A percentile compares a stretch with the other conserved stretches of the same genome.
phyloP scores from a whole-genome alignment of 2,329 filamentous ascomycete species.

The Dendryphion nanum region DNA sequence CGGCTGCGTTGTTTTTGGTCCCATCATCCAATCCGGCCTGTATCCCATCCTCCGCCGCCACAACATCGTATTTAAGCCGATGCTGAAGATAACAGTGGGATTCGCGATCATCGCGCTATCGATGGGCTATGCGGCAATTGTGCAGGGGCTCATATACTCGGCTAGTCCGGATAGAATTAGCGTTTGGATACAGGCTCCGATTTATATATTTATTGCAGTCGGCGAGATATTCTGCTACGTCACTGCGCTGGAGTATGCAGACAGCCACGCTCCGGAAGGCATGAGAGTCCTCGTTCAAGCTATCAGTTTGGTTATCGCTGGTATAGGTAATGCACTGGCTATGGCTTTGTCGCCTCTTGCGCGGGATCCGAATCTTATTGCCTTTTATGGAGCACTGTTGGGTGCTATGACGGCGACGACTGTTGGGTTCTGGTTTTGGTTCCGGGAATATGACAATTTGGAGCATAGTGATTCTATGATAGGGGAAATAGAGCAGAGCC shows the following conservation, averaged over 20 bases:
- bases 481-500: too few species aligned
- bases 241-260: slow-evolving; percentile 45
- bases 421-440: slow-evolving; percentile 24
- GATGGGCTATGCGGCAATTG: slow-evolving; percentile 29
- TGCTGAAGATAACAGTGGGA: slow-evolving; percentile 29
- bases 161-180: slow-evolving; percentile 32
- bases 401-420: slow-evolving; percentile 13
- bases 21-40: slow-evolving; percentile 27
- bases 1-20: slow-evolving; percentile 32
- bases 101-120: slow-evolving; percentile 28
- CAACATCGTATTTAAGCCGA: slow-evolving; percentile 26
- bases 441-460: too few species aligned
- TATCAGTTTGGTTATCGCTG: slow-evolving; percentile 31
- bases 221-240: slow-evolving; percentile 46
- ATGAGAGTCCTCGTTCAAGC: slow-evolving; percentile 43
- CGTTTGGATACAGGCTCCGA: slow-evolving; percentile 42
- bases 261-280: slow-evolving; percentile 42
- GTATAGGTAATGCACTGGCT: slow-evolving; percentile 28
- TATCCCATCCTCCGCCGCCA: slow-evolving; percentile 28
- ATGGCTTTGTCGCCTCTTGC: slow-evolving; percentile 32
- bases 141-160: slow-evolving; percentile 34
- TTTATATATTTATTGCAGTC: slow-evolving; percentile 40
- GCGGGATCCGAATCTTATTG: slow-evolving; percentile 27
- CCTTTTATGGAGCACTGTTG: slow-evolving; percentile 23
- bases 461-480: too few species aligned